Base-by-base conservation (phyloP, 768 basidiomycete species). In the Asterophora lycoperdoides region DNA sequence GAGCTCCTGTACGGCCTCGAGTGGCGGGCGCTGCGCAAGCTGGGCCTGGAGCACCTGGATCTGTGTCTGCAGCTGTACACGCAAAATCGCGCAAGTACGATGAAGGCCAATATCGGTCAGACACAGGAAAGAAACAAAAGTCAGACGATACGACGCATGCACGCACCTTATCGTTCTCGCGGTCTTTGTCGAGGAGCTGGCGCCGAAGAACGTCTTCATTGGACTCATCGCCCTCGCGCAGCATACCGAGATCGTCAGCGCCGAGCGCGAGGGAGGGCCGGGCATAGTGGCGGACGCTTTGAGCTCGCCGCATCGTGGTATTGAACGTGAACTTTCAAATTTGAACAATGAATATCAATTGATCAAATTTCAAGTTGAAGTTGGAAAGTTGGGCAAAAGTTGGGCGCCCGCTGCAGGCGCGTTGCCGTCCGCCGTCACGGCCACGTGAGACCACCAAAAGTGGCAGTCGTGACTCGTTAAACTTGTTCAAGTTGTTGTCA, bases 111-210 rank as follows among this genome's bases (percentile, higher is more conserved):
- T n/a, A 5, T 29, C 29, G 30, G 4, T 32, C 36, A 40, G 10
- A 9, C 19, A 38, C 15, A 26, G 15, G 36, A 36, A 32, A 43
- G 29, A 38, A 14, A 23, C n/a, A 19, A 10, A 23, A 33, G 32
- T 30, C 17, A 11, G 18, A 18, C 15, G 13, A 2, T n/a, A 10
- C n/a, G 6, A 35, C 36, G 13, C 9, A 35, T 34, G 13, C 9
- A 29, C 11, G 26, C 34, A 84, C 85, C 68, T 75, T 83, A 65
- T 88, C 86, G 52, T 79, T 81, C 62, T 88, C 84, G 44, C 84
- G 69, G 39, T 84, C 81, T 53, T 80, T 83, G 39, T 85, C 84
- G 20, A 84, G 62, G 37, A 89, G 67, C 38, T 86, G 81, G 41
- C 74, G 72, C 20, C 85, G 74, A 28, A 89, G 69, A 7, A 72